Base-by-base conservation (phyloP, 768 basidiomycete genomes). In the Thelephora aurantiotincta region DNA sequence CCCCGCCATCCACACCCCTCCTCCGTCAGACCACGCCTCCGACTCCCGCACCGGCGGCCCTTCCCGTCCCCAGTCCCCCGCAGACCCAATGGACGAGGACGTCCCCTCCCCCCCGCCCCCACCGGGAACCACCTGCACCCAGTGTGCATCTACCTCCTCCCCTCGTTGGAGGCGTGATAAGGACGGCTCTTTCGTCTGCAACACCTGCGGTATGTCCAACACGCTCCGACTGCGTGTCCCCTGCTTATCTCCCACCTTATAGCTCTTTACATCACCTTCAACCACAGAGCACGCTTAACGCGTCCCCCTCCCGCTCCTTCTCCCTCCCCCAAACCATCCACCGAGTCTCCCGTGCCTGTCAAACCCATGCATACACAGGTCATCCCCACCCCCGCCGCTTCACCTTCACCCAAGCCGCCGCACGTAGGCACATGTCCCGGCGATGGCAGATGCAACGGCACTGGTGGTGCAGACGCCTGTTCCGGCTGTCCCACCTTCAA, bases 401-500 rank as follows among this genome's bases (percentile, higher is more conserved):
- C 53, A 0, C 55, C 61, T 11, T 42, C 51, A 16, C 54, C 48
- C 42, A 48, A 35, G 44, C 43, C 19, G 9, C 26, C 38, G 35
- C 50, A 13, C 51, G 60, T 61, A 30, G 83, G 85, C 52, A 93
- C 93, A n/a, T 99, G 96, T 65, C 96, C 96, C 3, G 96, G 96
- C 49, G 96, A 97, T 66, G 96, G 96, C 33, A 77, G 88, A 55
- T 99, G 96, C 67, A 90, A 99, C 66, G 96, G 96, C 54, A 93
- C 89, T 11, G 96, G 96, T 57, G 96, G 96, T 46, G 80, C 90
- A 54, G 78, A 78, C 50, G 82, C 88, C 52, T 99, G 96, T 64
- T 77, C 82, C 53, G 96, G 96, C 41, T 99, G 96, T 63, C 96
- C 96, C 11, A 93, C 94, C 30, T 91, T 80, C 68, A 99, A 97